Base-by-base conservation (phyloP, 345 rosid genomes). In the Stellera chamaejasme region DNA sequence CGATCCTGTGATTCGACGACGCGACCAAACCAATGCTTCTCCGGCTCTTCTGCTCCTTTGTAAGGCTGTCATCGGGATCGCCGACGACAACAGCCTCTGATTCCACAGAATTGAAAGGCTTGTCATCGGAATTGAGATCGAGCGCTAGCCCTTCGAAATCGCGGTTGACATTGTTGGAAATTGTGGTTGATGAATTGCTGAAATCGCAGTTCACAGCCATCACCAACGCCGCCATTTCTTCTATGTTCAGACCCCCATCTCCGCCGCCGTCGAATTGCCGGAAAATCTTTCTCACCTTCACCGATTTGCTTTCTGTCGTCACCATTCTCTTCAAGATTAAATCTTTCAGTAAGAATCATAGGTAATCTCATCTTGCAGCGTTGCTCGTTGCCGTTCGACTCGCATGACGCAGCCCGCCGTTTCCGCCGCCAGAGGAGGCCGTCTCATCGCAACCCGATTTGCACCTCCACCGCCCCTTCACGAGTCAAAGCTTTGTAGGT, bases 161-260 rank as follows among this genome's bases (percentile, higher is more conserved):
- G 16, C 93, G 79, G 76, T 90, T 88, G n/a, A 86, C 97, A 45
- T 90, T 95, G 92, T 39, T 77, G 80, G 75, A 87, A 84, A 65
- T 90, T 95, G 71, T 90, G 95, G 63, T 87, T 88, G 63, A 95
- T 90, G 74, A 87, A 90, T 70, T 84, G n/a, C n/a, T 90, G 41
- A 90, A 95, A 48, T 93, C 67, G 58, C 92, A 93, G 77, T 90
- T 90, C 3, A 87, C 97, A 14, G 97, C 88, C 36, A 87, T 88
- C 44, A 90, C 95, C 1, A 90, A 74, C 39, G 88, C 83, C 3
- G 93, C 86, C 95, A 90, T 87, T 71, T 90, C 97, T 16, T 79
- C 90, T 15, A 95, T 67, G 59, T 84, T 84, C 36, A 90, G 88
- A 47, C 95, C 95, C 16, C 93, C 95, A 45, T 90, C 95, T 3